These are phyloP conservation scores for Arthrobotrys sinensis DNA, from an alignment of 2,329 filamentous ascomycete genomes.

Conservation along the genomic window DNA sequence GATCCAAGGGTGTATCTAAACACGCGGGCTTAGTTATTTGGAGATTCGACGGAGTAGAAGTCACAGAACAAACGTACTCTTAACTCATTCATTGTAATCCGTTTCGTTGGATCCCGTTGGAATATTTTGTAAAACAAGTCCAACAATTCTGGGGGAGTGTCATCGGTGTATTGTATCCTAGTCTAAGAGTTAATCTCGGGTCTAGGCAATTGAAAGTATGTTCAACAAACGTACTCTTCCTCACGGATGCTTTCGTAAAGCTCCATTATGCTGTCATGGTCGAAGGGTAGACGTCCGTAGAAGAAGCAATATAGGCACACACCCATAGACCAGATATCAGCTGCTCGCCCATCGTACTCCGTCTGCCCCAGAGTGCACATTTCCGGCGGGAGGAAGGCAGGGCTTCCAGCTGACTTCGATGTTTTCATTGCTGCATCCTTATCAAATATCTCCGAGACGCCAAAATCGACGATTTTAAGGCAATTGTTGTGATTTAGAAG, in stretches of 20 bases:
- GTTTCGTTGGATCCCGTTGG: conserved; percentile 85
- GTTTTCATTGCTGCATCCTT: conserved; percentile 90
- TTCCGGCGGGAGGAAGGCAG: conserved; percentile 94
- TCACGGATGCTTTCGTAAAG: conserved; percentile 89
- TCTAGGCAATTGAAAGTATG: neutral
- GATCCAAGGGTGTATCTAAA: conserved; percentile 91
- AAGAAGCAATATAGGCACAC: conserved; percentile 92
- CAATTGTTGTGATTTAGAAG: conserved; percentile 90
- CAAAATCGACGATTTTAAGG: conserved; percentile 98
- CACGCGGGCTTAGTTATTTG: conserved; percentile 27
- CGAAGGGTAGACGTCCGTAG: conserved; percentile 90
- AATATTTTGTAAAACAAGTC: conserved; percentile 82
- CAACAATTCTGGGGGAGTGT: conserved; percentile 78
- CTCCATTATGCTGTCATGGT: conserved; percentile 82
- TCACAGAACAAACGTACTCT: conserved; percentile 74
- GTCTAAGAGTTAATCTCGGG: neutral
- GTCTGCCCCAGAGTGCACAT: conserved; percentile 89
- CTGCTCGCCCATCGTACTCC: conserved; percentile 87
- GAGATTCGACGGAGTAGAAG: neutral
- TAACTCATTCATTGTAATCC: conserved; percentile 86
- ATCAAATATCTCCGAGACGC: conserved; percentile 99
- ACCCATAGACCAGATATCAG: conserved; percentile 99
- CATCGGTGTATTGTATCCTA: conserved; percentile 73
- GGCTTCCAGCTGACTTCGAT: conserved; percentile 92
- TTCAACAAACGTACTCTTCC: conserved; percentile 70